Conservation (phyloP, 768 basidiomycete species). For the Hygrocybe punicea region DNA sequence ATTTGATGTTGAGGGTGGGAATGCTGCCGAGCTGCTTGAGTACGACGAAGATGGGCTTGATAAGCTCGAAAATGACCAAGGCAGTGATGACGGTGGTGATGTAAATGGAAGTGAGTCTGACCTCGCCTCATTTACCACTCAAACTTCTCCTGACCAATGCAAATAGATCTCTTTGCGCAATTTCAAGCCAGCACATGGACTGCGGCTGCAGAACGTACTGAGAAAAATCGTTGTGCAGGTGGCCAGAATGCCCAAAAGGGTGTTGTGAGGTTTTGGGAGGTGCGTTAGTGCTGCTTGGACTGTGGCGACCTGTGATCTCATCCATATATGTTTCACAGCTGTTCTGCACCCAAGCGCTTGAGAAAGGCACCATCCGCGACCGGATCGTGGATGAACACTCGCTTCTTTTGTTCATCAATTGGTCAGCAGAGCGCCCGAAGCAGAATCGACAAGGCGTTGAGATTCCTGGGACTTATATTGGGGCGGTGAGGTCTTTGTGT, state of each 20-base stretch:
- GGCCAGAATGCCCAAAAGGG: constrained; percentile 24
- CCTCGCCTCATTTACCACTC: background rate
- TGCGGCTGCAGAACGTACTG: constrained; percentile 18
- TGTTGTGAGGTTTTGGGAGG: constrained; percentile 22
- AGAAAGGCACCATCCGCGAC: constrained; percentile 18
- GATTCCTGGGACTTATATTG: constrained; percentile 27
- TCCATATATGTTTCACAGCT: background rate
- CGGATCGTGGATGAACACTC: constrained; percentile 30
- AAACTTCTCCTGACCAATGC: background rate
- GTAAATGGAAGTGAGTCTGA: background rate
- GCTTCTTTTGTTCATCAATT: constrained; percentile 25
- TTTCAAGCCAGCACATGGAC: constrained; percentile 16
- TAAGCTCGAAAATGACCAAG: background rate
- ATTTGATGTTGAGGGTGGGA: background rate
- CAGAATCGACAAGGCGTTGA: constrained; percentile 13
- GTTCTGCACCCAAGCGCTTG: background rate
- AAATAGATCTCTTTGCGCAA: constrained; percentile 1
- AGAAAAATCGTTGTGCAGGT: constrained; percentile 22
- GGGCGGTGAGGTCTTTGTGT: constrained; percentile 23
- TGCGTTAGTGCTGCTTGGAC: constrained; percentile 8
- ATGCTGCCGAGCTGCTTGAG: background rate
- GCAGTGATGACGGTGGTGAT: background rate
- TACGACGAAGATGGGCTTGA: background rate
- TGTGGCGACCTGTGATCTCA: background rate
- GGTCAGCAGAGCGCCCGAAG: constrained; percentile 24